A percentile compares a stretch with the other conserved stretches of the same genome.
Conservation (phyloP, 106 monocot species). For the Dendrobium huoshanense region DNA sequence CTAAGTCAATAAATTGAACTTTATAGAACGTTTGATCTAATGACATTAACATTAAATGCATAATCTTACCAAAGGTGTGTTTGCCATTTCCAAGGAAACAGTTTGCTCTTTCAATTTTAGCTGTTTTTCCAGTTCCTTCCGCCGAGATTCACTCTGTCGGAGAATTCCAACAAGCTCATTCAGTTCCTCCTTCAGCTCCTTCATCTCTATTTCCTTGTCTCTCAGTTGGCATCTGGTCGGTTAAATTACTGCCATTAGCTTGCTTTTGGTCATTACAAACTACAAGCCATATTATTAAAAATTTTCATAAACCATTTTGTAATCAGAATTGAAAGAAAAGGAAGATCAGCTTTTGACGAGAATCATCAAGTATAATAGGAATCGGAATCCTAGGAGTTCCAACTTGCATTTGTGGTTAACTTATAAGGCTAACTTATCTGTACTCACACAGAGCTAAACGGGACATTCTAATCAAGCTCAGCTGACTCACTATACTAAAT, state of each 20-base stretch:
- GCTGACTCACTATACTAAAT: too few relatives aligned
- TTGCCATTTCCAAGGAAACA: conserved; percentile 31
- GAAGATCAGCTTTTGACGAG: too few relatives aligned
- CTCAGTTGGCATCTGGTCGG: conserved; percentile 63
- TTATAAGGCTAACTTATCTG: too few relatives aligned
- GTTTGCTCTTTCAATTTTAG: conserved; percentile 52
- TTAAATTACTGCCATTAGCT: neutral
- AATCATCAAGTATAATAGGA: too few relatives aligned
- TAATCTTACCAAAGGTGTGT: conserved; percentile 38
- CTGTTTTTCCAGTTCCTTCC: conserved; percentile 73
- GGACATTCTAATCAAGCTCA: too few relatives aligned
- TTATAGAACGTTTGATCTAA: neutral
- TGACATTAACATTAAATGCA: neutral
- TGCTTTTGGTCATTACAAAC: neutral
- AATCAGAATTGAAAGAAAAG: neutral
- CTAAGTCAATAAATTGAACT: neutral
- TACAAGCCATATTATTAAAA: neutral
- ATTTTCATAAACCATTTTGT: neutral
- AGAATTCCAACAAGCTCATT: conserved; percentile 74
- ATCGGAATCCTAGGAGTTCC: too few relatives aligned
- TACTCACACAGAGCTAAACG: too few relatives aligned
- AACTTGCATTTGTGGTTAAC: too few relatives aligned
- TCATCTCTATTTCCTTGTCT: conserved; percentile 74
- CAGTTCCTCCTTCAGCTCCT: conserved; percentile 80
- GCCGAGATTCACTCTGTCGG: conserved; percentile 68